phyloP scores from a whole-genome alignment of 179 eudicot species.

The Beta lomatogona region DNA sequence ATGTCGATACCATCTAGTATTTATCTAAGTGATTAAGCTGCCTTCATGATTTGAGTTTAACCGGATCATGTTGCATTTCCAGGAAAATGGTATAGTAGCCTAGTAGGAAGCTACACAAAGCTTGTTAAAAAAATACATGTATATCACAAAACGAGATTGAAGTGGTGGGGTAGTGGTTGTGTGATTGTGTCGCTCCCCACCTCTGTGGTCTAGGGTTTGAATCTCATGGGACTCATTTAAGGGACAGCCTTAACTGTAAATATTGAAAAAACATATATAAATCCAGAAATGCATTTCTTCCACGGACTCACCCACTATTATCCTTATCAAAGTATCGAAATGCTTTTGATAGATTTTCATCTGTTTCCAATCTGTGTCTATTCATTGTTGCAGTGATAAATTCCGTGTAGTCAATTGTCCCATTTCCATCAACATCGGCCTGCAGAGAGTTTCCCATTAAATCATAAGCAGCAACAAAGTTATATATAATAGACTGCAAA shows the following conservation, averaged over 20 bases:
- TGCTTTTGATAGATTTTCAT: slow-evolving; percentile 76
- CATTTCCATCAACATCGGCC: slow-evolving; percentile 99
- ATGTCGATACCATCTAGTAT: neutral
- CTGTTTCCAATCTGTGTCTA: slow-evolving; percentile 78
- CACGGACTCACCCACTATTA: slow-evolving; percentile 71
- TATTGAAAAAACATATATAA: neutral
- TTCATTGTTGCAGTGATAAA: slow-evolving; percentile 93
- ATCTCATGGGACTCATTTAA: no score
- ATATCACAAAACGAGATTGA: no score
- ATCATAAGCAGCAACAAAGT: neutral
- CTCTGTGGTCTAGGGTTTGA: no score
- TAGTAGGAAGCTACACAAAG: neutral
- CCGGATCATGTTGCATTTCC: neutral
- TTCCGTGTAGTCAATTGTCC: slow-evolving; percentile 82
- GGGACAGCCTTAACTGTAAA: no score
- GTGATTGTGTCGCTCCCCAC: no score
- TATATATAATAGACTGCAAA: neutral
- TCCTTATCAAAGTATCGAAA: slow-evolving; percentile 88
- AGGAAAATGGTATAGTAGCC: no score
- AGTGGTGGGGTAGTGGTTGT: no score
- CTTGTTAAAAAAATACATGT: no score
- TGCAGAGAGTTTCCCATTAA: slow-evolving; percentile 27
- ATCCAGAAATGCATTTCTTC: neutral
- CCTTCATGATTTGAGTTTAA: neutral
- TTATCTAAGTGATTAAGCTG: neutral